Percentiles rank a stretch among this genome's conserved stretches.
These are phyloP conservation scores for Zygosaccharomyces pseudobailii DNA, from an alignment of 1,139 yeast genomes.

Conservation along the genomic window DNA sequence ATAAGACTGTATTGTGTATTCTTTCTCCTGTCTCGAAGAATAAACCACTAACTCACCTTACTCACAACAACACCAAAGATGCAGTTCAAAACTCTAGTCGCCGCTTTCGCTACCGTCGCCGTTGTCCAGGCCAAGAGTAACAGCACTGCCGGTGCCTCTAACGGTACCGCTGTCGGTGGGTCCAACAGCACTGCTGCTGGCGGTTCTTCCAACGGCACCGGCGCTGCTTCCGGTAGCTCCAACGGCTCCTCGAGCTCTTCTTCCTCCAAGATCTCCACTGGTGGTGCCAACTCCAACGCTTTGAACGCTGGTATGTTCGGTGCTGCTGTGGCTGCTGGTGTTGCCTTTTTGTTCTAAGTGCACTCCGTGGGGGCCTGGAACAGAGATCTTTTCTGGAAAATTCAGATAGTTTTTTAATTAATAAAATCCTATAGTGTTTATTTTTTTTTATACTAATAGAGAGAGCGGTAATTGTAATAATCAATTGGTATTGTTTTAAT, in stretches of 20 bases:
- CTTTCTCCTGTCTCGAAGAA: not conserved
- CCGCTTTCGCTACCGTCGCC: slow-evolving; percentile 31
- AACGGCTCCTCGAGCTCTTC: slow-evolving; percentile 35
- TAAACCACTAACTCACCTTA: not conserved
- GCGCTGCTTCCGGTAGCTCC: slow-evolving; percentile 31
- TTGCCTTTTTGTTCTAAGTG: slow-evolving; percentile 59
- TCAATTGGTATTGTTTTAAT: no score
- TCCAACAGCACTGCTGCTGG: slow-evolving; percentile 33
- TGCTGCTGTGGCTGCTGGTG: slow-evolving; percentile 73
- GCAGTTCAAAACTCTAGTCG: slow-evolving; percentile 57
- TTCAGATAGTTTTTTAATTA: slow-evolving; percentile 1
- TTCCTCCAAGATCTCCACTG: slow-evolving; percentile 40
- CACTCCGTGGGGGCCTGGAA: not conserved
- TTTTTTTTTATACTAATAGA: slow-evolving; percentile 4
- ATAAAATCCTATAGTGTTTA: slow-evolving; percentile 2
- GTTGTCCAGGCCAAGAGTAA: slow-evolving; percentile 35
- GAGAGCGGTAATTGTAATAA: slow-evolving; percentile 1
- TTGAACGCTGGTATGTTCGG: slow-evolving; percentile 61
- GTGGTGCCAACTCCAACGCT: slow-evolving; percentile 52
- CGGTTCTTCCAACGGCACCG: slow-evolving; percentile 26
- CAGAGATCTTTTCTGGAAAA: not conserved
- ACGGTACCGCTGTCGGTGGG: slow-evolving; percentile 26
- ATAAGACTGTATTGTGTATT: not conserved
- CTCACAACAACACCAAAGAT: slow-evolving; percentile 34
- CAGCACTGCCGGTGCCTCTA: slow-evolving; percentile 24